Percentiles rank a stretch among this genome's conserved stretches.
Evolutionary conservation across 75 land plant genomes (phyloP).

Genomic region (Picea sitchensis): DNA sequence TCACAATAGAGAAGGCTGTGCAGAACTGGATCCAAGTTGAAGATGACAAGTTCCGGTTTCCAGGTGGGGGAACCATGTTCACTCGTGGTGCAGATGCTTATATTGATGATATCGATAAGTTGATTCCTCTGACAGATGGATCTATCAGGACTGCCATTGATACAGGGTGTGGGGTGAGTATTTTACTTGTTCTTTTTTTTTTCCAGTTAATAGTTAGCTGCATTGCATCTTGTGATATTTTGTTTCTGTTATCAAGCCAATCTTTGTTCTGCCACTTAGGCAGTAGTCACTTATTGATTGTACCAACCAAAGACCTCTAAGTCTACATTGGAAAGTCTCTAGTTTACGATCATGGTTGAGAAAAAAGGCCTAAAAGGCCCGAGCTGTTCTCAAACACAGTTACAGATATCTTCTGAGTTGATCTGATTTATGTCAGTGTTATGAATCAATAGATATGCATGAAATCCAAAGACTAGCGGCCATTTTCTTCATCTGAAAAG

Average conservation of each 20-base stretch:
- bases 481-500: neutral
- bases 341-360: too few relatives aligned
- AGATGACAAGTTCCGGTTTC: slow-evolving; percentile 54
- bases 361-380: too few relatives aligned
- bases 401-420: neutral
- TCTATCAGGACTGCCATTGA: slow-evolving; percentile 63
- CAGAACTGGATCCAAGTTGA: slow-evolving; percentile 80
- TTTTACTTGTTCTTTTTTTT: neutral
- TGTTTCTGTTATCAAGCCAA: too few relatives aligned
- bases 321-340: too few relatives aligned
- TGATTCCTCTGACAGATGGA: slow-evolving; percentile 48
- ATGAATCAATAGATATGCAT: neutral
- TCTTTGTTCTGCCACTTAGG: too few relatives aligned
- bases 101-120: slow-evolving; percentile 51
- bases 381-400: too few relatives aligned
- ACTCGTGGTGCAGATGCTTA: slow-evolving; percentile 63
- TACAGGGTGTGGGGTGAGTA: slow-evolving; percentile 69
- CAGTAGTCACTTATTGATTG: too few relatives aligned
- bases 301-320: too few relatives aligned
- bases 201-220: too few relatives aligned
- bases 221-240: too few relatives aligned
- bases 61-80: slow-evolving; percentile 74
- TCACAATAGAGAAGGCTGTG: slow-evolving; percentile 68
- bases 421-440: neutral
- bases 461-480: neutral